A percentile compares a stretch with the other conserved stretches of the same genome.
phyloP scores from a whole-genome alignment of 2,329 filamentous ascomycete species.

The Fusarium sp. region DNA sequence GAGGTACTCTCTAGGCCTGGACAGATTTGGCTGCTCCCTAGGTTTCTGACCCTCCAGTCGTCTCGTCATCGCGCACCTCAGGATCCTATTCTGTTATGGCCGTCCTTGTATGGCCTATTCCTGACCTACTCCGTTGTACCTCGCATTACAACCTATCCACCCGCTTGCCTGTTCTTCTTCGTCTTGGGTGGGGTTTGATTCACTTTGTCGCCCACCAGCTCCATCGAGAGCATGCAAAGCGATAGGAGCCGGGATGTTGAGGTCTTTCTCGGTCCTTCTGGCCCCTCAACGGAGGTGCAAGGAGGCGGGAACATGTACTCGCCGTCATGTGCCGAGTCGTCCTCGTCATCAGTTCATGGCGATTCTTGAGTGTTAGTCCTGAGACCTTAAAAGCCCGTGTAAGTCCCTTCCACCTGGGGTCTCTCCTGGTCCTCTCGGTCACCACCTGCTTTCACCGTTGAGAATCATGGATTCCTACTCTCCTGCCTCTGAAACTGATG shows the following conservation, averaged over 20 bases:
- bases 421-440: background rate
- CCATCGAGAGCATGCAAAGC: conserved; percentile 11
- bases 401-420: background rate
- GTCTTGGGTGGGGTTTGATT: conserved; percentile 14
- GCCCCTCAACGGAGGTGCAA: background rate
- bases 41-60: background rate
- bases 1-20: background rate
- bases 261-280: conserved; percentile 22
- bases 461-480: conserved; percentile 28
- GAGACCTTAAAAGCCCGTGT: conserved; percentile 1
- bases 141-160: conserved; percentile 11
- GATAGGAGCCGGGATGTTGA: conserved; percentile 18
- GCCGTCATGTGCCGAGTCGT: conserved; percentile 31
- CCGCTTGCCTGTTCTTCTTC: conserved; percentile 7
- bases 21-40: background rate
- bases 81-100: conserved; percentile 7
- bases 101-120: conserved; percentile 5
- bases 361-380: background rate
- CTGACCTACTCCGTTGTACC: background rate
- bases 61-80: background rate
- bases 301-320: conserved; percentile 9
- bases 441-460: background rate
- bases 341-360: conserved; percentile 23
- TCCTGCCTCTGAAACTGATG: conserved; percentile 7
- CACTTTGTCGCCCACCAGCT: conserved; percentile 6